Base-by-base conservation (phyloP, 2,329 filamentous ascomycete species). In the Colletotrichum karsti region DNA sequence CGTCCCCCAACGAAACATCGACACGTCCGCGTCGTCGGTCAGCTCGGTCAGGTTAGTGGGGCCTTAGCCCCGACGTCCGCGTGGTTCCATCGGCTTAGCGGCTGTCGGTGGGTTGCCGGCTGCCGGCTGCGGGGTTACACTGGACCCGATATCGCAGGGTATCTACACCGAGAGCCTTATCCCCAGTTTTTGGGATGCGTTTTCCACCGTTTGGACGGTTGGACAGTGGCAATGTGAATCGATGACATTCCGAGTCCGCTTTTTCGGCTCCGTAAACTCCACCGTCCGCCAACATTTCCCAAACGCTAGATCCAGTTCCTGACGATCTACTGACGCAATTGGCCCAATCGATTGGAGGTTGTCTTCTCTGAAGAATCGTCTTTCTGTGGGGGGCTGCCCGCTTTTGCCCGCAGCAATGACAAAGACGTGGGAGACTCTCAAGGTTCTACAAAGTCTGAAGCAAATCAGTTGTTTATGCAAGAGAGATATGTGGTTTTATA, bases 221-320 rank as follows among this genome's bases (percentile, higher is more conserved):
- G n/a, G 15, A 44, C 3, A 12, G n/a, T 12, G 41, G 18, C 41
- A 9, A 12, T 12, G 13, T 57, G n/a, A n/a, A 54, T 58, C 54
- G 60, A 67, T 67, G 65, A 67, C 65, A 67, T 67, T 64, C 53
- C 44, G 15, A 46, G 59, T 44, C 64, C 59, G 57, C 64, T 63
- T 13, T 54, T 63, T 20, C 46, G 35, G 42, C 33, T 46, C 22
- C 54, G 46, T 54, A 41, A n/a, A 26, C 60, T 54, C 65, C 65
- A 59, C 60, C 44, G 26, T 20, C 44, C 54, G 53, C 51, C 64
- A 63, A 67, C 59, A 63, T 67, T 51, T 30, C 33, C 20, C 15
- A 35, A 12, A 35, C 58, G 24, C 56, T 44, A 58, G 61, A 26
- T 37, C 60, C 54, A 64, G 60, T 64, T 54, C 60, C 64, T 64